Evolutionary conservation across 352 stramenopile species (phyloP).

Genomic region (Globisporangium spinosum): DNA sequence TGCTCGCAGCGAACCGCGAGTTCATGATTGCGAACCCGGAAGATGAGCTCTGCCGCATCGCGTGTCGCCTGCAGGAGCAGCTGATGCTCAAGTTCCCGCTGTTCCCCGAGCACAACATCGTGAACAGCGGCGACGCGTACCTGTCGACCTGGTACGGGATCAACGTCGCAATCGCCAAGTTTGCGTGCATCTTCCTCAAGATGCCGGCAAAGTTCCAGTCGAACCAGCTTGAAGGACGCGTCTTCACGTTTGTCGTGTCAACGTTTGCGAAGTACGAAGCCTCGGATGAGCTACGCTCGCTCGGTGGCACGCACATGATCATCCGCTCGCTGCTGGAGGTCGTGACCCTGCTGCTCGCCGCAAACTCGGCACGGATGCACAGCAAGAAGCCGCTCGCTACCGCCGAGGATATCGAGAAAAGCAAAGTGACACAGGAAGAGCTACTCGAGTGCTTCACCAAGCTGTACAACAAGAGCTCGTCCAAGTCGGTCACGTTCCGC

Average conservation of each 20-base stretch:
- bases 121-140: constrained; percentile 35
- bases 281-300: constrained; percentile 49
- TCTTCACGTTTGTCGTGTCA: constrained; percentile 50
- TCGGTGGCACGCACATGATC: constrained; percentile 61
- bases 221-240: constrained; percentile 33
- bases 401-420: background rate
- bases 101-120: constrained; percentile 45
- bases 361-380: constrained; percentile 6
- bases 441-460: constrained; percentile 58
- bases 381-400: background rate
- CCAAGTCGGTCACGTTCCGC: constrained; percentile 68
- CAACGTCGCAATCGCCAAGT: constrained; percentile 65
- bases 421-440: constrained; percentile 25
- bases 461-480: constrained; percentile 64
- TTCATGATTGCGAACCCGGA: constrained; percentile 21
- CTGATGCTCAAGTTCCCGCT: constrained; percentile 59
- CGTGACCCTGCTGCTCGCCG: constrained; percentile 42
- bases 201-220: constrained; percentile 16
- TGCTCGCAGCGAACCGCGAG: constrained; percentile 47
- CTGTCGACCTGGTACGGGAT: constrained; percentile 69
- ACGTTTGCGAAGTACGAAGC: constrained; percentile 61
- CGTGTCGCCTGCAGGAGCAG: constrained; percentile 44
- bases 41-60: constrained; percentile 28
- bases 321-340: constrained; percentile 59
- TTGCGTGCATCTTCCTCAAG: constrained; percentile 53